Conservation (phyloP, 805 yeast species). For the Hanseniaspora jakobsenii region DNA sequence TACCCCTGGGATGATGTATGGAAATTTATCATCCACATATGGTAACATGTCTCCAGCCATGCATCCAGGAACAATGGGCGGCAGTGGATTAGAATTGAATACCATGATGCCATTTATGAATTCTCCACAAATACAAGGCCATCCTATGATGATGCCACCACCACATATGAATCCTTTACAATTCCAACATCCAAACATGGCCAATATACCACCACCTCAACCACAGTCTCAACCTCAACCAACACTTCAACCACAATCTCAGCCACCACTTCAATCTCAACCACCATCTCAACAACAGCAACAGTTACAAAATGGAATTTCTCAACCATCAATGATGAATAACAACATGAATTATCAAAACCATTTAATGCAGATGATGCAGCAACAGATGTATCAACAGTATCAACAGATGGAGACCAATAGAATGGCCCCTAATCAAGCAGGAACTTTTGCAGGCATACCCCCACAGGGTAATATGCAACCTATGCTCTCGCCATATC, state of each 20-base stretch:
- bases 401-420: constrained; percentile 14
- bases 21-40: too few species aligned
- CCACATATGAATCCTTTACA: neutral
- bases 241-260: neutral
- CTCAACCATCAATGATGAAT: neutral
- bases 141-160: too few species aligned
- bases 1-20: too few species aligned
- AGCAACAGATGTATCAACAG: neutral
- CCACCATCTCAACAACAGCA: neutral
- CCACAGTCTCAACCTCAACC: neutral
- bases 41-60: too few species aligned
- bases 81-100: too few species aligned
- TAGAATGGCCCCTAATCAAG: too few species aligned
- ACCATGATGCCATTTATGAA: too few species aligned
- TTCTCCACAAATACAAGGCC: too few species aligned
- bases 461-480: too few species aligned
- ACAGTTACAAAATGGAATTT: neutral
- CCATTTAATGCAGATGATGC: neutral
- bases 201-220: neutral
- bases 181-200: neutral
- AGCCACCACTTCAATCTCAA: neutral
- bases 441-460: too few species aligned
- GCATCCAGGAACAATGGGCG: too few species aligned
- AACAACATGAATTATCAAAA: neutral
- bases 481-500: too few species aligned